Base-by-base conservation (phyloP, 805 yeast genomes). In the Saccharomyces kudriavzevii region DNA sequence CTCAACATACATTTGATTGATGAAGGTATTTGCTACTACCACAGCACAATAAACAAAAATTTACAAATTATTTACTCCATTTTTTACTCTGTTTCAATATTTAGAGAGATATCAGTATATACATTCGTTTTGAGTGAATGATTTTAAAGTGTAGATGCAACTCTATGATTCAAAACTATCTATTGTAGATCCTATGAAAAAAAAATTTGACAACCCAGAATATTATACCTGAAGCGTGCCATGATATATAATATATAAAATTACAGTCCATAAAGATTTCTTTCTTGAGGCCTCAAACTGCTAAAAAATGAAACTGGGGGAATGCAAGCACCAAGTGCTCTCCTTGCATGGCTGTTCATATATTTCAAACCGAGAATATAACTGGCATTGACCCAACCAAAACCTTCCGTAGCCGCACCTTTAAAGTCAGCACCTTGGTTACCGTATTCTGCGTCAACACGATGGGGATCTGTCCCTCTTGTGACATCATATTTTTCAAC, bases 331-430 rank as follows among this genome's bases (percentile, higher is more conserved):
- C 96, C 96, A 56, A 90, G 74, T 0, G 91, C 89, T 56, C 96
- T 76, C 54, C 77, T 77, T 2, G 91, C 90, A 58, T 81, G 83
- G 50, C 76, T 75, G 57, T 82, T 82, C 69, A 87, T 72, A 55
- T 80, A 80, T 24, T 84, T 77, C 56, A 89, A 72, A 0, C 97
- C 97, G 56, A 86, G 68, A 27, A 85, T 63, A 69, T 81, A 90
- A 61, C 94, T 83, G 5, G 98, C 86, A 72, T 92, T 92, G 50
- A 92, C 97, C 99, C 99, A 92, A 1, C 98, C 99, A 70, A 92
- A 92, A 0, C 99, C 99, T 71, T 94, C 97, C 6, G 87, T 84
- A 0, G 96, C 96, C 45, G 87, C 97, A 48, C 96, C 96, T 67
- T 87, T 86, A 66, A 90, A 88, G 56, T 85, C 96, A 0, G 88